Conservation (phyloP, 1,139 yeast species). For the Suhomyces bokatorum region DNA sequence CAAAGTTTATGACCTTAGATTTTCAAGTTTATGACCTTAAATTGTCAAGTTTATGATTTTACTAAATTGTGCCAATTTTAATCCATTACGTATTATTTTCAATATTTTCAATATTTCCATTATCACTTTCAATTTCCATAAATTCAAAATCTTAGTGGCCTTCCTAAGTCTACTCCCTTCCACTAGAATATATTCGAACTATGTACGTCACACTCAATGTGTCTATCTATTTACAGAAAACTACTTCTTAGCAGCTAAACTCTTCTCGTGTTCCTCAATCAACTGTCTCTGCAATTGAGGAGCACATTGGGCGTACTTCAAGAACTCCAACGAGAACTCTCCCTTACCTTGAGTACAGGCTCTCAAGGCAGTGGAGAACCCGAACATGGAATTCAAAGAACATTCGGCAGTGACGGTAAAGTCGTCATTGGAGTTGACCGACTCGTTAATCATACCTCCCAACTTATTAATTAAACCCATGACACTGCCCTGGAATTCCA, state of each 20-base stretch:
- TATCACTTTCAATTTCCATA: too few species aligned
- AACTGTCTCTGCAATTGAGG: slow-evolving; percentile 89
- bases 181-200: slow-evolving; percentile 1
- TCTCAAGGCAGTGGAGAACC: slow-evolving; percentile 91
- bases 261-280: slow-evolving; percentile 73
- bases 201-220: slow-evolving; percentile 1
- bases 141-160: too few species aligned
- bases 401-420: slow-evolving; percentile 93
- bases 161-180: too few species aligned
- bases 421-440: slow-evolving; percentile 93
- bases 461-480: slow-evolving; percentile 90
- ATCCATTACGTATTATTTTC: too few species aligned
- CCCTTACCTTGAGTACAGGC: slow-evolving; percentile 99
- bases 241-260: slow-evolving; percentile 11
- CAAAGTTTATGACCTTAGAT: too few species aligned
- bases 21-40: too few species aligned
- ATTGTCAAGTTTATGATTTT: too few species aligned
- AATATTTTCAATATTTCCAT: too few species aligned
- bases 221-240: slow-evolving; percentile 12
- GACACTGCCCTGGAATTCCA: slow-evolving; percentile 92
- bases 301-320: slow-evolving; percentile 86
- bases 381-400: slow-evolving; percentile 92
- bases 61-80: too few species aligned
- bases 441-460: slow-evolving; percentile 89
- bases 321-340: slow-evolving; percentile 92